Percentiles rank a stretch among this genome's conserved stretches.
These are phyloP conservation scores for Metarhizium humberi DNA, from an alignment of 2,329 filamentous ascomycete species.

Conservation along the genomic window DNA sequence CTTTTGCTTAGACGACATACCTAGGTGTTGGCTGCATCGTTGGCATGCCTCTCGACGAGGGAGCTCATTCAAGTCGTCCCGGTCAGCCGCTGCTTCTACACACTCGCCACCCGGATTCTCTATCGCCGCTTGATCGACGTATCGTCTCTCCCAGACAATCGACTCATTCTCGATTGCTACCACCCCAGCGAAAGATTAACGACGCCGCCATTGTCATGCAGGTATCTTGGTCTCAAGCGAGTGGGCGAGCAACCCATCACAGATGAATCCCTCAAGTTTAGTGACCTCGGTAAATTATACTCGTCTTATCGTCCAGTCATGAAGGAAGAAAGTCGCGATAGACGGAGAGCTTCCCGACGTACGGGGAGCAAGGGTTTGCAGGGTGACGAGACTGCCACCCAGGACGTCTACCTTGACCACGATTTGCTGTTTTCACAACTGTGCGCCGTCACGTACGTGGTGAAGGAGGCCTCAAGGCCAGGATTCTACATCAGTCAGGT, in stretches of 20 bases:
- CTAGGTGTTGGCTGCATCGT: too few relatives aligned
- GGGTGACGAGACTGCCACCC: conserved; percentile 29
- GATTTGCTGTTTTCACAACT: conserved; percentile 69
- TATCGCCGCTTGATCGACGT: conserved; percentile 48
- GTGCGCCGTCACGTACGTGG: conserved; percentile 57
- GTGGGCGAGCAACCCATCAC: conserved; percentile 7
- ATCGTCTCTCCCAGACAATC: conserved; percentile 29
- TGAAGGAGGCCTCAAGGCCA: conserved; percentile 51
- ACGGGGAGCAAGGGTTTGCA: too few relatives aligned
- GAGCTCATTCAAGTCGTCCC: conserved; percentile 47
- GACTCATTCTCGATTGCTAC: conserved; percentile 70
- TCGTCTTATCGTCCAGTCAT: too few relatives aligned
- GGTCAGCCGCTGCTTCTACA: conserved; percentile 55
- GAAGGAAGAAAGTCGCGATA: too few relatives aligned
- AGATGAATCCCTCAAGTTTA: conserved; percentile 13
- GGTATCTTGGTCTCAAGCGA: conserved; percentile 49
- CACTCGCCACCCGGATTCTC: conserved; percentile 52
- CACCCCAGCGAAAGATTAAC: conserved; percentile 61
- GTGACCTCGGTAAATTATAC: too few relatives aligned
- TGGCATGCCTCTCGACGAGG: conserved; percentile 33
- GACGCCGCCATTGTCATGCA: conserved; percentile 58
- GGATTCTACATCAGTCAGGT: conserved; percentile 39
- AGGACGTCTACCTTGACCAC: conserved; percentile 56
- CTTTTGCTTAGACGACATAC: too few relatives aligned
- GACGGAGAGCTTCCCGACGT: too few relatives aligned